Conservation (phyloP, 768 basidiomycete genomes). For the Termitomyces sp. region DNA sequence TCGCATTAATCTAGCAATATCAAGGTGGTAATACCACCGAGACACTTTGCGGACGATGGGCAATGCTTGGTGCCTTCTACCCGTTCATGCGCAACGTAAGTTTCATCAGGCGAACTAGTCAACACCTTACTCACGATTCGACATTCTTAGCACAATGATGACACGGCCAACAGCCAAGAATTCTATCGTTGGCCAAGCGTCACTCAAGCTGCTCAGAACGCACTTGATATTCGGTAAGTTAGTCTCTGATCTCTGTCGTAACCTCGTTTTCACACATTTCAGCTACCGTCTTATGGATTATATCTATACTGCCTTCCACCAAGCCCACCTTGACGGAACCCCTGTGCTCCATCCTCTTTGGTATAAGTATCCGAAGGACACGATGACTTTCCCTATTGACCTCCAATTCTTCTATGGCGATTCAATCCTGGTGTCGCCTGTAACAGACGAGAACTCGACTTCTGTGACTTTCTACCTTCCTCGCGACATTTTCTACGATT, state of each 20-base stretch:
- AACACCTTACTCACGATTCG: neutral
- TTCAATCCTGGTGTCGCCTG: conserved; percentile 66
- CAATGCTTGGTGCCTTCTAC: conserved; percentile 71
- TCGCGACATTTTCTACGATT: conserved; percentile 64
- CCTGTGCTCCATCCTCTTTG: conserved; percentile 63
- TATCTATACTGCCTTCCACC: conserved; percentile 68
- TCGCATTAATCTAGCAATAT: neutral
- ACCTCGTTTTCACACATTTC: neutral
- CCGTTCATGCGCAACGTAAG: conserved; percentile 78
- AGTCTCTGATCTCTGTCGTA: neutral
- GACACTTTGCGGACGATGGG: conserved; percentile 72
- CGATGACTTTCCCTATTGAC: conserved; percentile 55
- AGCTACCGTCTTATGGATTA: conserved; percentile 72
- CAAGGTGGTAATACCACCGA: conserved; percentile 62
- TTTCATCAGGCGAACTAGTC: neutral
- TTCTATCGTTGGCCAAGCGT: conserved; percentile 64
- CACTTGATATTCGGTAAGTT: conserved; percentile 56
- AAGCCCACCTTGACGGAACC: conserved; percentile 53
- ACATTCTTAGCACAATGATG: conserved; percentile 50
- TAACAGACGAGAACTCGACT: conserved; percentile 57
- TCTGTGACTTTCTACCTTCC: conserved; percentile 62
- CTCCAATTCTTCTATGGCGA: conserved; percentile 69
- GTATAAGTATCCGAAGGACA: conserved; percentile 66
- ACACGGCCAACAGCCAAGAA: conserved; percentile 55
- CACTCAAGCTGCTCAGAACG: conserved; percentile 56